Percentiles rank a stretch among this genome's conserved stretches.
phyloP scores from a whole-genome alignment of 805 yeast genomes.

The Yarrowia sp. region DNA sequence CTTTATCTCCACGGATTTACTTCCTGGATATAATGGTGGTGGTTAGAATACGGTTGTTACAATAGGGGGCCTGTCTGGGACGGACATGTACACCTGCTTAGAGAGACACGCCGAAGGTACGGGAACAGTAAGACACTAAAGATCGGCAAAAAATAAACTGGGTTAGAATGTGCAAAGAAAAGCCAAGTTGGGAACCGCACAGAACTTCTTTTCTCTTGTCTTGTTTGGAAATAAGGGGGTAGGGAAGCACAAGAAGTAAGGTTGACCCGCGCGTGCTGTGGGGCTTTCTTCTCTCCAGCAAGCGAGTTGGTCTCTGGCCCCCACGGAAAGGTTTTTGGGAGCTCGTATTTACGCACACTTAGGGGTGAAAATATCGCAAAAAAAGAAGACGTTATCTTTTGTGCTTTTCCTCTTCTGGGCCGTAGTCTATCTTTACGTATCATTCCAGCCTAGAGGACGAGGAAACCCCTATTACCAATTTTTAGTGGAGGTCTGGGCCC shows the following conservation, averaged over 20 bases:
- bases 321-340: background rate
- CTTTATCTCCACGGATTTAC: background rate
- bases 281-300: background rate
- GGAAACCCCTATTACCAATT: conserved; percentile 1
- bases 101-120: background rate
- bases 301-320: background rate
- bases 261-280: conserved; percentile 4
- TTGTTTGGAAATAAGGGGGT: background rate
- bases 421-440: background rate
- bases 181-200: background rate
- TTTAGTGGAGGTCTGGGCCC: background rate
- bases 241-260: background rate
- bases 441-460: background rate
- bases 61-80: background rate
- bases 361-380: background rate
- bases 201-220: background rate
- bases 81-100: too few species aligned
- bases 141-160: conserved; percentile 3
- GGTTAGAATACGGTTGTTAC: background rate
- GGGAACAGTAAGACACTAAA: conserved; percentile 13
- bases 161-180: background rate
- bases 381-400: background rate
- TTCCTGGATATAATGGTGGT: background rate
- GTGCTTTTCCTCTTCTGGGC: background rate
- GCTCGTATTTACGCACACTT: conserved; percentile 8